These are phyloP conservation scores for Cladophialophora chaetospira DNA, from an alignment of 2,329 filamentous ascomycete species.

Conservation along the genomic window DNA sequence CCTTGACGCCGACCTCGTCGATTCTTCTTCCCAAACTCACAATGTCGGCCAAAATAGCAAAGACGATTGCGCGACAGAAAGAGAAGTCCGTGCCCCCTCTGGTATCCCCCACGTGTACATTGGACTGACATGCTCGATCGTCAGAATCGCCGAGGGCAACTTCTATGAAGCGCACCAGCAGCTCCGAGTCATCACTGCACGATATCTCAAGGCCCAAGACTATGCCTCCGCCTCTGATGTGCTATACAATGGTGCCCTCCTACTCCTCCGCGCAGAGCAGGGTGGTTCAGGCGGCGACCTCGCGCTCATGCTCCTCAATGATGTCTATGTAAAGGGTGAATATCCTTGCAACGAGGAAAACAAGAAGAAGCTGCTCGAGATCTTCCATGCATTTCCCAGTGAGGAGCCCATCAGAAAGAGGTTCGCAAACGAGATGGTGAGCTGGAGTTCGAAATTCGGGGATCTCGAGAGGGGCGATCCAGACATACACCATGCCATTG, in stretches of 20 bases:
- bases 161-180: slow-evolving; percentile 99
- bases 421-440: slow-evolving; percentile 82
- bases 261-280: slow-evolving; percentile 87
- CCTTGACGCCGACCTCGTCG: not conserved
- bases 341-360: slow-evolving; percentile 66
- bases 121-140: slow-evolving; percentile 5
- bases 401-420: slow-evolving; percentile 91
- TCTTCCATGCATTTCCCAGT: slow-evolving; percentile 76
- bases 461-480: slow-evolving; percentile 83
- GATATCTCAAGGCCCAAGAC: slow-evolving; percentile 77
- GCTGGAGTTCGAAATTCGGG: slow-evolving; percentile 83
- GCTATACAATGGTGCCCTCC: slow-evolving; percentile 77
- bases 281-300: slow-evolving; percentile 91
- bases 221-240: slow-evolving; percentile 85
- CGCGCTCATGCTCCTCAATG: slow-evolving; percentile 80
- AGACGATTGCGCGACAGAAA: slow-evolving; percentile 74
- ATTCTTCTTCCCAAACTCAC: not conserved
- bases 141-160: slow-evolving; percentile 82
- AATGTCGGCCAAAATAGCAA: slow-evolving; percentile 63
- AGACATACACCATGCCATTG: slow-evolving; percentile 89
- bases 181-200: slow-evolving; percentile 89
- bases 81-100: slow-evolving; percentile 59
- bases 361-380: slow-evolving; percentile 66
- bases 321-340: slow-evolving; percentile 86
- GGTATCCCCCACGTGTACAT: not conserved